Percentiles rank a stretch among this genome's conserved stretches.
phyloP scores from a whole-genome alignment of 2,329 filamentous ascomycete species.

The Monilinia vaccinii-corymbosi region DNA sequence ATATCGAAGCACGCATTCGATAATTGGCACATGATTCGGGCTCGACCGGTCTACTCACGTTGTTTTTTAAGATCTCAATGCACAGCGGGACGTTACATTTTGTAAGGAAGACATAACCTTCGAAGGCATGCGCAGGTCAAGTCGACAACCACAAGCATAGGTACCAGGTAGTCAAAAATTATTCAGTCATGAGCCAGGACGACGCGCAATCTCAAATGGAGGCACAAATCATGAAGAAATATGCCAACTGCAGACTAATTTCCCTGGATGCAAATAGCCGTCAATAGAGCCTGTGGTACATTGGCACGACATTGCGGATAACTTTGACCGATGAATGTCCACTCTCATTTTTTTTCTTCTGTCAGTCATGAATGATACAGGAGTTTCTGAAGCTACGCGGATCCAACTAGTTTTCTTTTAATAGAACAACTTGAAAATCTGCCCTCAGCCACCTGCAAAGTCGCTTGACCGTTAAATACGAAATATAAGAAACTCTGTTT shows the following conservation, averaged over 20 bases:
- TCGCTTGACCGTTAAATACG: background rate
- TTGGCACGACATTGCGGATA: background rate
- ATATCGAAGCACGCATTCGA: background rate
- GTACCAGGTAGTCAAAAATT: background rate
- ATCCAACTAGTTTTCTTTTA: background rate
- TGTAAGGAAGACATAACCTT: background rate
- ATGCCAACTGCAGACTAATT: background rate
- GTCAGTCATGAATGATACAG: background rate
- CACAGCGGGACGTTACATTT: background rate
- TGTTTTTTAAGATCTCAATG: background rate
- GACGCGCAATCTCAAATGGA: background rate
- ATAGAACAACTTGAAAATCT: background rate
- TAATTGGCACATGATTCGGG: background rate
- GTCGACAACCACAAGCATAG: background rate
- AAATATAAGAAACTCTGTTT: background rate
- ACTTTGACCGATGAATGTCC: background rate
- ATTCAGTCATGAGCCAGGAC: background rate
- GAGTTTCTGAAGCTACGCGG: background rate
- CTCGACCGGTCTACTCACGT: background rate
- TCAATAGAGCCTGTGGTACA: constrained; percentile 7
- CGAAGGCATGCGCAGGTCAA: background rate
- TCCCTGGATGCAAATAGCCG: constrained; percentile 1
- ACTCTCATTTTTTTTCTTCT: background rate
- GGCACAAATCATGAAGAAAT: background rate
- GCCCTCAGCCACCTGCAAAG: background rate